Base-by-base conservation (phyloP, 2,329 filamentous ascomycete species). In the Lomentospora prolificans region DNA sequence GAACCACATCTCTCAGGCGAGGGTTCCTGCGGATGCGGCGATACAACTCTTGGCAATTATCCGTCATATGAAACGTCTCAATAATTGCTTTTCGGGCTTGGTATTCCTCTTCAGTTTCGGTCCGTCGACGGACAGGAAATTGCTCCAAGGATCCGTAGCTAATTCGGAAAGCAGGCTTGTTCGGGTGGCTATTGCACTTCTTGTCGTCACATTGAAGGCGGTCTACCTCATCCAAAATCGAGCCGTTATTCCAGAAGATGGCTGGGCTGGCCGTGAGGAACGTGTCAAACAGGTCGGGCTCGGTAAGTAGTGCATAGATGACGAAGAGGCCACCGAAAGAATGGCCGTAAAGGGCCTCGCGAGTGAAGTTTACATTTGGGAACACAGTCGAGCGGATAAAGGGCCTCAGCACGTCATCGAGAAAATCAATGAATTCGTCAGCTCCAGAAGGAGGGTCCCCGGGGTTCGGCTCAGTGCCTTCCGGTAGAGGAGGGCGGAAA, bases 321-420 rank as follows among this genome's bases (percentile, higher is more conserved):
- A 69, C 64, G 50, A 78, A 78, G 0, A 79, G 64, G 0, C 74
- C 76, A 2, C 74, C 75, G 25, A 75, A 76, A 0, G 75, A 78
- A 57, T 79, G 75, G 0, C 75, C 76, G 41, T 71, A 77, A 1
- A 79, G 63, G 0, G 72, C 76, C 51, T 72, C 72, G 24, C 68
- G 67, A 1, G 64, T 62, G 14, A 69, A 66, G 61, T 65, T 56
- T 65, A 74, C 25, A 58, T 63, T 51, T 3, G 63, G 58, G 57
- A 68, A 66, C 8, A 67, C 60, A 8, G 52, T 59, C 2, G 57
- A 36, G 22, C 67, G 59, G 6, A 67, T 57, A 58, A 69, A 65
- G 0, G 70, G 64, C 53, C 70, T 69, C 2, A 76, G 64, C 2
- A 68, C 64, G 1, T 65, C 64, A 50, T 72, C 64, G 27, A 78